Base-by-base conservation (phyloP, 2,329 filamentous ascomycete species). In the Calonectria montana region DNA sequence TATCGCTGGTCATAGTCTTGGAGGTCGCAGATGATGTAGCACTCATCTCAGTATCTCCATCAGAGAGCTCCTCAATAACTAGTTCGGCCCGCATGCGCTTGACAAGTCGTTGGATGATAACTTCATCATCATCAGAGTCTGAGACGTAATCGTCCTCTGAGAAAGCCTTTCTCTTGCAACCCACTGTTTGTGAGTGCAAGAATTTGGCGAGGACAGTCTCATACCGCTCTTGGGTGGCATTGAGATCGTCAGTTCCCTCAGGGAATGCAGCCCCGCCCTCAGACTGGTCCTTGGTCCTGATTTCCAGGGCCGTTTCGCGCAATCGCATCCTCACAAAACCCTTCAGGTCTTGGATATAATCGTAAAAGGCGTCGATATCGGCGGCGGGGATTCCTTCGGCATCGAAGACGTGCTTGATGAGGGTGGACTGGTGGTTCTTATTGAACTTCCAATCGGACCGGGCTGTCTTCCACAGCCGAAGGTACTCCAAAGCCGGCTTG, bases 391-490 rank as follows among this genome's bases (percentile, higher is more conserved):
- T 90, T 73, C 90, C 89, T 77, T 91, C 90, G 75, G 91, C 85
- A 76, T 94, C 91, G 81, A 97, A 94, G 55, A 94, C 85, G 85
- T 97, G 92, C 82, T 97, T 96, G 80, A 98, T 90, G 15, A 98
- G 87, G 77, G 94, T 91, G 66, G 92, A 94, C 83, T 98, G 96
- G 80, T 95, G 91, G 77, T 95, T 96, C 86, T 98, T 98, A 86
- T 97, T 97, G 87, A 98, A 98, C 83, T 98, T 98, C 96, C 96
- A 98, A 77, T 87, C 87, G 12, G 88, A 86, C 70, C 91, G 91
- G 72, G 91, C 89, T 67, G 88, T 89, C 83, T 94, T 88, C 88
- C 95, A 98, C 80, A 92, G 91, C 57, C 88, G 88, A 53, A 98
- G 89, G 81, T 98, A 98, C 65, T 90, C 88, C 18, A 97, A 87